Evolutionary conservation across 768 basidiomycete genomes (phyloP), one percentile per base, ranked within the genome.

Genomic region (Tricholoma matsutake): DNA sequence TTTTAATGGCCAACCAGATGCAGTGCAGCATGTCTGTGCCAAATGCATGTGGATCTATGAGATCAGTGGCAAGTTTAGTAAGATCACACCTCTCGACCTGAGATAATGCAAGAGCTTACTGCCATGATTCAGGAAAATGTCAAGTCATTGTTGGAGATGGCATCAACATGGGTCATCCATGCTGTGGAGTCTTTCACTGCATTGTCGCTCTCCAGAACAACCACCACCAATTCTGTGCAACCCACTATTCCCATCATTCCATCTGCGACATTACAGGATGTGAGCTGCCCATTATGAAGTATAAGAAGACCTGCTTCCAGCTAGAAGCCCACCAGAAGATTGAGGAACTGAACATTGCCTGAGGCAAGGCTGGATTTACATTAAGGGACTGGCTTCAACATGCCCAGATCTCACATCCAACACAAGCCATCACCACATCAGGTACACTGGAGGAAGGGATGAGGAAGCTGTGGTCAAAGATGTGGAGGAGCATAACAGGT

Each of bases 141-240:
- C n/a, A n/a, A n/a, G n/a, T n/a, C n/a, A n/a, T n/a, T n/a, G n/a
- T n/a, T n/a, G n/a, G n/a, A n/a, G n/a, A n/a, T n/a, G n/a, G n/a
- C n/a, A n/a, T n/a, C n/a, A n/a, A n/a, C n/a, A n/a, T n/a, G n/a
- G n/a, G n/a, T n/a, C n/a, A n/a, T n/a, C n/a, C n/a, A n/a, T n/a
- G n/a, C n/a, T n/a, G n/a, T n/a, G n/a, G n/a, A n/a, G 8, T 28
- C 1, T 29, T 43, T 28, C 64, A 32, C 18, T 65, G 64, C 41
- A 58, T 52, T 3, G 25, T 58, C 1, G 22, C 29, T 9, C 60
- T 65, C 11, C 13, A n/a, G 31, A 65, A 61, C 54, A 65, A 63
- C 25, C 56, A 58, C 14, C 51, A 65, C 28, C 57, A 59, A 3
- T 65, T 47, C 22, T 47, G 45, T 47, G 45, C 45, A n/a, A 16